phyloP scores from a whole-genome alignment of 2,329 filamentous ascomycete species.

The Eutypella sp. region DNA sequence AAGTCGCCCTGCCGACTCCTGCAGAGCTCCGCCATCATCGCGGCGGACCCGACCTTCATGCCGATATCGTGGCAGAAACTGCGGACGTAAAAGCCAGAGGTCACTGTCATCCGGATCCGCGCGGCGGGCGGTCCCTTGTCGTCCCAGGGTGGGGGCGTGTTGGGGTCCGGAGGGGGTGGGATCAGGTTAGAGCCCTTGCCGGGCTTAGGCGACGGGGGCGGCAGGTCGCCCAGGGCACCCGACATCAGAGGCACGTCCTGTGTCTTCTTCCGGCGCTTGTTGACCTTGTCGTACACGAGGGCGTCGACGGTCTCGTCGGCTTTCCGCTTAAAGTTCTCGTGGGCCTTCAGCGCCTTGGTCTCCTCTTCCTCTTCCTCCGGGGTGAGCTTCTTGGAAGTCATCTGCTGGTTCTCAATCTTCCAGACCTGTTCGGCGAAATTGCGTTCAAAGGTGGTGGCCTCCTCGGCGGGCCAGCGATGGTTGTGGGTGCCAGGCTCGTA shows the following conservation, averaged over 20 bases:
- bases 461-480: constrained; percentile 72
- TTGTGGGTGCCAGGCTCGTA: constrained; percentile 75
- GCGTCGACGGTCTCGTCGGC: constrained; percentile 54
- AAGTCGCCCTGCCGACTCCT: constrained; percentile 81
- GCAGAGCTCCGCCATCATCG: constrained; percentile 78
- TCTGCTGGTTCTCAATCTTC: constrained; percentile 55
- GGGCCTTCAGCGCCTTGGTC: constrained; percentile 48
- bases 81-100: constrained; percentile 94
- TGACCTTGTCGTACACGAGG: constrained; percentile 47
- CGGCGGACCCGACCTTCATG: constrained; percentile 72
- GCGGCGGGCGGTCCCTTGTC: constrained; percentile 68
- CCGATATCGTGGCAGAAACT: constrained; percentile 91
- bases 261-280: constrained; percentile 31
- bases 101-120: constrained; percentile 83
- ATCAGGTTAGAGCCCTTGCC: constrained; percentile 50
- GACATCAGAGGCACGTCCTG: constrained; percentile 49
- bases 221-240: constrained; percentile 48
- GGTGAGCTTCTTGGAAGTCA: constrained; percentile 42
- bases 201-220: constrained; percentile 34
- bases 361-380: constrained; percentile 53
- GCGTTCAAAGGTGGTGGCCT: constrained; percentile 72
- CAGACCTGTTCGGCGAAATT: constrained; percentile 69
- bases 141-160: constrained; percentile 51
- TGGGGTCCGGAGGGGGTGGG: constrained; percentile 39
- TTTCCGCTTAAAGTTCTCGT: constrained; percentile 53